Evolutionary conservation across 176 grass and related monocot species (phyloP), one percentile per base, ranked within the genome.

Genomic region (Triticum aestivum): DNA sequence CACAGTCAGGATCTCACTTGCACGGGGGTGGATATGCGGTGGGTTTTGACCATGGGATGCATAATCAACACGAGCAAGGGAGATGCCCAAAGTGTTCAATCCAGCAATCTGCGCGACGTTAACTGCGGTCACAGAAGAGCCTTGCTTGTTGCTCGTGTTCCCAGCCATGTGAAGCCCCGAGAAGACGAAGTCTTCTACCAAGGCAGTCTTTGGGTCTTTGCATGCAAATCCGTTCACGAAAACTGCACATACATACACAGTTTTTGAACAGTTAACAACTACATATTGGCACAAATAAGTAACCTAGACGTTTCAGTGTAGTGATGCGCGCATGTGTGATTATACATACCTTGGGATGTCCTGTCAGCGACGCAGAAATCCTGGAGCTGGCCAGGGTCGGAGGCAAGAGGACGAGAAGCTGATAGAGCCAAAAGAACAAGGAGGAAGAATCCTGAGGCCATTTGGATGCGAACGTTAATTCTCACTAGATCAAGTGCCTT

Each of bases 311-410:
- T 18, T 27, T 65, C 62, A 32, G 32, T 0, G 3, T 32, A 32
- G 32, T 32, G 32, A 32, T 32, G 32, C 30, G 30, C 30, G 30
- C 32, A 32, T 32, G 15, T 34, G 5, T 17, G 10, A 8, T 71
- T 71, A 2, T n/a, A 73, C 39, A 73, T 73, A 74, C 71, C 41
- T 74, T 74, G 71, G 0, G 71, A 74, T 13, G 8, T 74, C 71
- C 15, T 74, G 80, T 97, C 92, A 4, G 92, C 92, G 24, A 97
- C 92, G 34, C 95, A 97, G 67, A 97, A 54, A 62, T 94, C 95
- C 77, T 97, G 95, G 73, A 97, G 88, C 88, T 92, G 91, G 74
- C 71, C 7, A 8, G 71, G 71, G 41, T 74, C 71, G 7, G 71
- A 74, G 23, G 71, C 41, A 24, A 74, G 45, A 2, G 23, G 41